A percentile compares a stretch with the other conserved stretches of the same genome.
phyloP scores from a whole-genome alignment of 23 red algal species.

The Chondrus crispus region DNA sequence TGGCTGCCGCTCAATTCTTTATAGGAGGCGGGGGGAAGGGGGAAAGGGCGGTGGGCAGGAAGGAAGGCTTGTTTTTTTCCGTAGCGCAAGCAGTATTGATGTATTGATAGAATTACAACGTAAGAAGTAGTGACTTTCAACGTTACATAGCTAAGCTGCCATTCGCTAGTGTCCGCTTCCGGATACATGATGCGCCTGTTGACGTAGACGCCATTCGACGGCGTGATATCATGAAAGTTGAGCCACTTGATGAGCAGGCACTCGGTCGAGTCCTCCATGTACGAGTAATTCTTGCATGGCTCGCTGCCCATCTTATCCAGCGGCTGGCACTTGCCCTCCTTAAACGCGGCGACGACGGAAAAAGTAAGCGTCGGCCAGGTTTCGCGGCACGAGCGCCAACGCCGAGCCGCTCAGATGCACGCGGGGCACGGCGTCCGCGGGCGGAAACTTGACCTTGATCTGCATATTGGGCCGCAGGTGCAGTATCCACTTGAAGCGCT shows the following conservation, averaged over 20 bases:
- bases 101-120: no score
- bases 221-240: slow-evolving; percentile 29
- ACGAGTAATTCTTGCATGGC: slow-evolving; percentile 47
- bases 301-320: slow-evolving; percentile 30
- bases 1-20: slow-evolving; percentile 70
- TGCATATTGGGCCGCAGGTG: slow-evolving; percentile 48
- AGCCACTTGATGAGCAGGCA: slow-evolving; percentile 62
- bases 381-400: slow-evolving; percentile 26
- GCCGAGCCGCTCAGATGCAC: slow-evolving; percentile 60
- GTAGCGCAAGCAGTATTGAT: background rate
- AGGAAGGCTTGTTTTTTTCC: background rate
- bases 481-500: slow-evolving; percentile 41
- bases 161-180: background rate
- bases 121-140: no score
- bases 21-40: background rate
- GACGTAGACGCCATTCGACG: slow-evolving; percentile 56
- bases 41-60: background rate
- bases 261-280: slow-evolving; percentile 18
- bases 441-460: background rate
- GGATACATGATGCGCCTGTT: slow-evolving; percentile 53
- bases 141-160: no score
- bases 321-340: background rate
- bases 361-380: slow-evolving; percentile 48
- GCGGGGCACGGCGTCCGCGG: background rate
- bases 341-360: slow-evolving; percentile 29